Evolutionary conservation across 1,284 basidiomycete genomes (phyloP), one percentile per base, ranked within the genome.

Genomic region (Ceratobasidium sp.): DNA sequence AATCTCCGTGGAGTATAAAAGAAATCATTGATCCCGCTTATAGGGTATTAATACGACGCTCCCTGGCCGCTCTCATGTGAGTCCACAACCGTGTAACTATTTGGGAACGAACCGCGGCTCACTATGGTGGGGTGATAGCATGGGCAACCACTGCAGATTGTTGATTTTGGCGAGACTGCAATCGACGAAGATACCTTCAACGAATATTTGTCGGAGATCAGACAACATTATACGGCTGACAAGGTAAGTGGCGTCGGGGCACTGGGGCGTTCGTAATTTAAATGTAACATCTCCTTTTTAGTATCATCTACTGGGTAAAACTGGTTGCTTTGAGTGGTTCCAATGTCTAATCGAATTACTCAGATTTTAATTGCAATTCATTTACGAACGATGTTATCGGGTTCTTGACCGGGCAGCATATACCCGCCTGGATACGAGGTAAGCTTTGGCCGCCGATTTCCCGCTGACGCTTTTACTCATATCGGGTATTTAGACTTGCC

Each of bases 331-430:
- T 4, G 16, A 8, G 26, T 26, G 21, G 30, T 21, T 43, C 23
- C 44, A 23, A 76, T 44, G 72, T 30, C 35, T 73, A 26, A 73
- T 43, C 26, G 16, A 35, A 14, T 26, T 30, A 54, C 41, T 0
- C 74, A 92, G 92, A 94, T 58, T 93, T 93, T 76, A 94, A 94
- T 77, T 96, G 94, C 81, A 96, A 96, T 80, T 91, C 92, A 1
- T 98, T 98, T 77, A 95, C 94, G 0, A 93, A 92, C 74, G 95
- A 97, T 76, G 89, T 89, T 66, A 82, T 94, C 41, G 94, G 91
- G 1, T 95, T 96, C 79, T 82, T 96, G 62, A 95, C 93, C 0
- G 93, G 94, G 23, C 84, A 85, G 1, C 88, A 88, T 26, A 92
- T 96, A 75, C 94, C 95, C 2, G 77, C 85, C 0, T 94, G 89